phyloP scores from a whole-genome alignment of 1,284 basidiomycete genomes.

The Trametes polyzona region DNA sequence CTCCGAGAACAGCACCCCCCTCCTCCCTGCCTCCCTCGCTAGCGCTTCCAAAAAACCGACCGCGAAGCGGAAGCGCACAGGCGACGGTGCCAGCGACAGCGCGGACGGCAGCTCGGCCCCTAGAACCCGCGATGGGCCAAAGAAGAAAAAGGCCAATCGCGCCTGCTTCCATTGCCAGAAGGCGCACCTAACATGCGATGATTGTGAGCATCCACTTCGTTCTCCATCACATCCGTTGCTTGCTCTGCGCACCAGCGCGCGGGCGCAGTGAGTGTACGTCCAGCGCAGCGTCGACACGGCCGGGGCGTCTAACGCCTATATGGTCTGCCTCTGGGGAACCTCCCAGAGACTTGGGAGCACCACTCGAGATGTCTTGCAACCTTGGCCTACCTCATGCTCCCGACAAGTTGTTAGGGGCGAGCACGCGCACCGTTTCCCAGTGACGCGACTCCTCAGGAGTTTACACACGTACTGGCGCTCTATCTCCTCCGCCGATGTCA shows the following conservation, averaged over 20 bases:
- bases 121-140: constrained; percentile 66
- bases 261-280: too few species aligned
- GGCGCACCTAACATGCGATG: constrained; percentile 97
- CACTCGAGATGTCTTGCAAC: background rate
- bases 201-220: constrained; percentile 63
- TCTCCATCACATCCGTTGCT: constrained; percentile 8
- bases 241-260: background rate
- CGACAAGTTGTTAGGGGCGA: background rate
- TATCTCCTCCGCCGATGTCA: constrained; percentile 1
- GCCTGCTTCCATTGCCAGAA: constrained; percentile 96
- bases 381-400: background rate
- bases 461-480: background rate
- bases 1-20: constrained; percentile 26
- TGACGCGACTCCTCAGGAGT: background rate
- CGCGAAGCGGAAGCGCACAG: constrained; percentile 50
- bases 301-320: too few species aligned
- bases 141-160: constrained; percentile 91
- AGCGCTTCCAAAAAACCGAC: constrained; percentile 31
- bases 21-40: constrained; percentile 19
- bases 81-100: constrained; percentile 55
- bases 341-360: background rate
- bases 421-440: background rate
- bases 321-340: too few species aligned
- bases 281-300: too few species aligned
- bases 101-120: constrained; percentile 45